Base-by-base conservation (phyloP, 2,329 filamentous ascomycete species). In the Microdochium paspali region DNA sequence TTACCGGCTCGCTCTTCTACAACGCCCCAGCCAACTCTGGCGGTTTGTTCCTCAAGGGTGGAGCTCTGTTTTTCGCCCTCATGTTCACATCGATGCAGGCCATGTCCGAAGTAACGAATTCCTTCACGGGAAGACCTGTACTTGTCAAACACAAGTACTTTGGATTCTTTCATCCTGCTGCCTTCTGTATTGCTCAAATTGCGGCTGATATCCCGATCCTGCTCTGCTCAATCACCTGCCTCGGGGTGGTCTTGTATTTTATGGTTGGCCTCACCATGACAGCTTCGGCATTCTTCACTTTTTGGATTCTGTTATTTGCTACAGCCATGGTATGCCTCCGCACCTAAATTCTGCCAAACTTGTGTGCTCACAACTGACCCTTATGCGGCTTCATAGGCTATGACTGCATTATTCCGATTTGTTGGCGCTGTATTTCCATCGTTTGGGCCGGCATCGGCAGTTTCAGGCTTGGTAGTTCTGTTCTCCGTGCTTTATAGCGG, bases 131-230 rank as follows among this genome's bases (percentile, higher is more conserved):
- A 25, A 74, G 81, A 40, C 80, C 80, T 0, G 83, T 86, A 44
- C 61, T 86, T 40, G 61, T 83, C 44, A 85, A 85, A 59, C 82
- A 85, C 61, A 84, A 84, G 57, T 77, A 73, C 13, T 85, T 84
- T 53, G 80, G 79, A 0, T 85, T 85, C 59, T 84, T 85, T 52
- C 75, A 76, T 3, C 79, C 79, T 1, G 68, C 76, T 0, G 77
- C 79, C 18, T 79, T 75, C 51, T 77, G 76, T 10, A 56, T 82
- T 28, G 75, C 77, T 2, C 73, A 77, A 50, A 71, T 77, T 31
- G 58, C 73, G 0, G 70, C 78, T 4, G 70, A 82, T 46, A 66
- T 83, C 12, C 74, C 79, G 0, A 67, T 83, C 3, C 55, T 81
- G 1, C 47, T 80, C 0, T 71, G 82, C 51, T 82, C 85, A 54